These are phyloP conservation scores for Aspergillus biplanus DNA, from an alignment of 495 filamentous ascomycete species.

Conservation along the genomic window DNA sequence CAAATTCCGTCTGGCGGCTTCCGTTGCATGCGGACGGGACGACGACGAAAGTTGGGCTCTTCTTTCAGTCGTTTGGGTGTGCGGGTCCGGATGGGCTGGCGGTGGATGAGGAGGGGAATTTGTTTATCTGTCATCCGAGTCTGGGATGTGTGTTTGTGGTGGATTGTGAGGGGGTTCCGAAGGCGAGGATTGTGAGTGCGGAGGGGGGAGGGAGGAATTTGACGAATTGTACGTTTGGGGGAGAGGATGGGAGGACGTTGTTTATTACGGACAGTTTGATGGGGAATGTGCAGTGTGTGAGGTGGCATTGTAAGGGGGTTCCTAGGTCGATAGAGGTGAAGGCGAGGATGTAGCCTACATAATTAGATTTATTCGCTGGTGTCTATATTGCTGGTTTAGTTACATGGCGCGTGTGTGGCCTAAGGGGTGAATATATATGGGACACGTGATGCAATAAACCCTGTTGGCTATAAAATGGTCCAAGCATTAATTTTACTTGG, in stretches of 20 bases:
- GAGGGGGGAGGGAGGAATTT: slow-evolving; percentile 25
- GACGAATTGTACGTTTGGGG: slow-evolving; percentile 36
- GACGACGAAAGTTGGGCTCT: slow-evolving; percentile 30
- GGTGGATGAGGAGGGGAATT: slow-evolving; percentile 32
- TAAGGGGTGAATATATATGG: no score
- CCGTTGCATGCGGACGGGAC: slow-evolving; percentile 34
- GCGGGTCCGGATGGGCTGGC: slow-evolving; percentile 33
- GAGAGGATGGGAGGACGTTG: slow-evolving; percentile 27
- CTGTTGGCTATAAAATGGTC: no score
- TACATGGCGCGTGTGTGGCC: no score
- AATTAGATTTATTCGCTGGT: no score
- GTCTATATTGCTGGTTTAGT: no score
- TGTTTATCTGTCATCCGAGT: slow-evolving; percentile 33
- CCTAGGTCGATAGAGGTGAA: neutral
- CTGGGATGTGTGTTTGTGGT: slow-evolving; percentile 33
- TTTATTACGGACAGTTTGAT: slow-evolving; percentile 35
- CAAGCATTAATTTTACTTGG: no score
- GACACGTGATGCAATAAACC: no score
- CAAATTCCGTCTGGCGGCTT: slow-evolving; percentile 33
- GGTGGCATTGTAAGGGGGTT: slow-evolving; percentile 26
- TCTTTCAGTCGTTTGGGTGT: slow-evolving; percentile 33
- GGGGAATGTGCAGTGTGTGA: slow-evolving; percentile 26
- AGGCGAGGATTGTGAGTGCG: slow-evolving; percentile 29
- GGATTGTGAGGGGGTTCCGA: slow-evolving; percentile 27
- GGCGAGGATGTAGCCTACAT: neutral